phyloP scores from a whole-genome alignment of 768 basidiomycete genomes.

The Leccinum pellstonianum region DNA sequence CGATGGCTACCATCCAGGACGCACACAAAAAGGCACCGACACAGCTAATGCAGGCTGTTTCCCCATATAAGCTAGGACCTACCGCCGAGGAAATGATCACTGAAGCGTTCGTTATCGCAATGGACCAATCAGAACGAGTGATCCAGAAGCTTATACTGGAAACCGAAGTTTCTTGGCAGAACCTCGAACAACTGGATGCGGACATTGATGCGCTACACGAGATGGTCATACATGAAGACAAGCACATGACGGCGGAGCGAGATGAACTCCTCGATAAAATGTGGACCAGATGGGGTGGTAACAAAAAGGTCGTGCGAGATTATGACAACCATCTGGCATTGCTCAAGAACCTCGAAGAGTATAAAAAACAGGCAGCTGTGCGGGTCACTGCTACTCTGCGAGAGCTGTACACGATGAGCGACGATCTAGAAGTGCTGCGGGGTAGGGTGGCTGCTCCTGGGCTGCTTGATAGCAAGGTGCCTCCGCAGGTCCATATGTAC shows the following conservation, averaged over 20 bases:
- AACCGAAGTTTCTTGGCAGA: slow-evolving; percentile 53
- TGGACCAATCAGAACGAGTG: slow-evolving; percentile 53
- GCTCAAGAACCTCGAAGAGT: slow-evolving; percentile 53
- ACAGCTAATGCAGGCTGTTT: slow-evolving; percentile 35
- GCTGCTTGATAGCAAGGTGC: slow-evolving; percentile 55
- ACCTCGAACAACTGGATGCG: slow-evolving; percentile 64
- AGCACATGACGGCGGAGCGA: slow-evolving; percentile 41
- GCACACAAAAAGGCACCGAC: slow-evolving; percentile 31
- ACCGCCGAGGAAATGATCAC: slow-evolving; percentile 46
- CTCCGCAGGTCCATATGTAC: slow-evolving; percentile 73
- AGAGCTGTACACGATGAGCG: slow-evolving; percentile 59
- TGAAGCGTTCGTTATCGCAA: slow-evolving; percentile 58
- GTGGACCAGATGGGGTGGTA: slow-evolving; percentile 71
- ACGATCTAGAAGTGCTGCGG: slow-evolving; percentile 74
- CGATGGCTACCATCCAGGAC: slow-evolving; percentile 53
- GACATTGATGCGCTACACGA: slow-evolving; percentile 57
- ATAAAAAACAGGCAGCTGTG: slow-evolving; percentile 57
- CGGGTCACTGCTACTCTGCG: slow-evolving; percentile 69
- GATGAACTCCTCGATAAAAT: slow-evolving; percentile 60
- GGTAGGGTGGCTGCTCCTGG: slow-evolving; percentile 71
- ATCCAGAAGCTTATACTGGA: slow-evolving; percentile 64
- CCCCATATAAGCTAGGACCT: slow-evolving; percentile 38
- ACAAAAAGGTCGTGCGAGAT: slow-evolving; percentile 44
- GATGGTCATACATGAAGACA: slow-evolving; percentile 58
- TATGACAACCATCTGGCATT: slow-evolving; percentile 52